Conservation (phyloP, 2,329 filamentous ascomycete genomes). For the Fusarium xyrophilum region DNA sequence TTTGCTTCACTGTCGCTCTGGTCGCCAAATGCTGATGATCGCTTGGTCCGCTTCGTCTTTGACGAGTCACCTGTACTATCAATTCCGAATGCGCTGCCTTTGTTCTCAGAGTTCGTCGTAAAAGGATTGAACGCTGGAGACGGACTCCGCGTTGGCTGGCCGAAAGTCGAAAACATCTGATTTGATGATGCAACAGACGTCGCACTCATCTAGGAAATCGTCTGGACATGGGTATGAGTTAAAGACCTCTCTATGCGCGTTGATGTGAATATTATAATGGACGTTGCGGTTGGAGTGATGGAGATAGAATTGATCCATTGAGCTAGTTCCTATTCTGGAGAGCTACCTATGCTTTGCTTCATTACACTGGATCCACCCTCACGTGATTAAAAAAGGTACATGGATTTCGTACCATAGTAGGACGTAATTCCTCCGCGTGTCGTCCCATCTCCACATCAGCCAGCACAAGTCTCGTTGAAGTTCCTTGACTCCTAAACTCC, state of each 20-base stretch:
- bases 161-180: constrained; percentile 50
- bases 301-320: constrained; percentile 27
- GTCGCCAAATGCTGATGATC: constrained; percentile 35
- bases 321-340: constrained; percentile 35
- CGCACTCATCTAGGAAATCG: constrained; percentile 48
- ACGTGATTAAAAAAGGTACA: constrained; percentile 30
- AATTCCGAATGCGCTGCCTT: constrained; percentile 44
- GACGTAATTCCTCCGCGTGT: neutral
- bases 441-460: neutral
- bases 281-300: constrained; percentile 23
- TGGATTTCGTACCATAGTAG: neutral
- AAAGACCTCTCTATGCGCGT: constrained; percentile 24
- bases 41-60: constrained; percentile 40
- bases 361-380: constrained; percentile 15
- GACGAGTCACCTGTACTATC: constrained; percentile 43
- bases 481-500: constrained; percentile 25
- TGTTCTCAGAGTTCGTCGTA: constrained; percentile 38
- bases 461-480: constrained; percentile 10
- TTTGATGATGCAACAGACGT: constrained; percentile 51
- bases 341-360: constrained; percentile 26
- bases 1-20: constrained; percentile 42
- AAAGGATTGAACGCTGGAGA: constrained; percentile 49
- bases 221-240: constrained; percentile 45
- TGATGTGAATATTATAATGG: constrained; percentile 5
- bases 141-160: constrained; percentile 47